Evolutionary conservation across 208 protist species (phyloP).

Genomic region (Trypanosomatidae sp.): DNA sequence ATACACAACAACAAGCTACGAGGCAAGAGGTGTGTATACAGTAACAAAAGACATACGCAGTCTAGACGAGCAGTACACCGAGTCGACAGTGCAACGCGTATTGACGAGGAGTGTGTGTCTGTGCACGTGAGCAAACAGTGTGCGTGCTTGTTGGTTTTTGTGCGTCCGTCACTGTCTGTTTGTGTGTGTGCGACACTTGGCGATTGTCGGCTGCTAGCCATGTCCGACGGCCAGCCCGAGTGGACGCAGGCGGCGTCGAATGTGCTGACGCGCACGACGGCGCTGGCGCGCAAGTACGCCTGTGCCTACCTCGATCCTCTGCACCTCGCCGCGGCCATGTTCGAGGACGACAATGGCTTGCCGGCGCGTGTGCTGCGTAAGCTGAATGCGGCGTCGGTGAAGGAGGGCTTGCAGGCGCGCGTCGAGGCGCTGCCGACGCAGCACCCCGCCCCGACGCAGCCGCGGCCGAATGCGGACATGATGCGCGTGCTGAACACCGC

Average conservation of each 20-base stretch:
- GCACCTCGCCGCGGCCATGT: slow-evolving; percentile 45
- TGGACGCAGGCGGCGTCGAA: slow-evolving; percentile 50
- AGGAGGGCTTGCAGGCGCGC: slow-evolving; percentile 21
- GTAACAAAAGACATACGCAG: too few species aligned
- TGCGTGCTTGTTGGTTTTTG: too few species aligned
- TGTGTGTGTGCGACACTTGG: too few species aligned
- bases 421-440: slow-evolving; percentile 43
- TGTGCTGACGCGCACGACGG: slow-evolving; percentile 22
- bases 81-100: too few species aligned
- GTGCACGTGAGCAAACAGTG: too few species aligned
- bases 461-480: slow-evolving; percentile 58
- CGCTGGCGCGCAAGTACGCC: slow-evolving; percentile 28
- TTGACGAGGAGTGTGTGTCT: too few species aligned
- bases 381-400: slow-evolving; percentile 28
- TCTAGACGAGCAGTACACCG: too few species aligned
- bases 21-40: too few species aligned
- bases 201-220: too few species aligned
- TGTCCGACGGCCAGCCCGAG: slow-evolving; percentile 10
- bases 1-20: too few species aligned
- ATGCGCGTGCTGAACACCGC: slow-evolving; percentile 60
- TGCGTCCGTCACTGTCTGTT: too few species aligned
- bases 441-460: slow-evolving; percentile 39
- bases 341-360: slow-evolving; percentile 46
- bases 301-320: slow-evolving; percentile 51
- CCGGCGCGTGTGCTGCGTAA: slow-evolving; percentile 46